Evolutionary conservation across 805 yeast species (phyloP).

Genomic region (Torulaspora indica): DNA sequence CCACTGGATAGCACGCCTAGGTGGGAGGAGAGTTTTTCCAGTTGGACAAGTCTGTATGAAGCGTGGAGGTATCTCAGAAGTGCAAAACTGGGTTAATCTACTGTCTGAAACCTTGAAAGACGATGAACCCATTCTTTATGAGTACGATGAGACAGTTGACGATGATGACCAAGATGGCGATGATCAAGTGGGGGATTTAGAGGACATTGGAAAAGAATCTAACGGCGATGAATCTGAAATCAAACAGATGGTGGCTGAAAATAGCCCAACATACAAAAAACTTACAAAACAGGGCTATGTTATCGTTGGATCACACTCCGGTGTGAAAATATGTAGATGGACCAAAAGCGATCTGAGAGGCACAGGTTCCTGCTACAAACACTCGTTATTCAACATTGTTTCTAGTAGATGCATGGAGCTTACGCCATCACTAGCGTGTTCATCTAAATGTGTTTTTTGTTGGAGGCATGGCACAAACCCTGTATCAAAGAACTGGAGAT

Average conservation of each 20-base stretch:
- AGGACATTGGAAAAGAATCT: constrained; percentile 66
- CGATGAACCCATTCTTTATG: constrained; percentile 61
- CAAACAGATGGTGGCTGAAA: constrained; percentile 85
- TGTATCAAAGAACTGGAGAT: constrained; percentile 92
- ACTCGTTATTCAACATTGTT: constrained; percentile 83
- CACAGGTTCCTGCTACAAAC: constrained; percentile 90
- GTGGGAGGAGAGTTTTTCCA: constrained; percentile 82
- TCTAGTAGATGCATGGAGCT: constrained; percentile 95
- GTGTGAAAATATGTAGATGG: constrained; percentile 94
- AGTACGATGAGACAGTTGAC: constrained; percentile 52
- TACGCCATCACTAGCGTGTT: constrained; percentile 88
- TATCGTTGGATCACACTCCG: constrained; percentile 89
- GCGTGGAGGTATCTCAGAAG: constrained; percentile 52
- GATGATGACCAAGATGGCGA: constrained; percentile 38
- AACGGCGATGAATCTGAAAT: constrained; percentile 32
- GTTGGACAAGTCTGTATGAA: constrained; percentile 81
- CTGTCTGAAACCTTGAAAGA: constrained; percentile 61
- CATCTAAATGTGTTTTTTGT: constrained; percentile 92
- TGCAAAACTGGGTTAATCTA: constrained; percentile 63
- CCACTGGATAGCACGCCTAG: constrained; percentile 69
- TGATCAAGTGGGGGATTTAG: constrained; percentile 65
- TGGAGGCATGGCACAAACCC: constrained; percentile 98
- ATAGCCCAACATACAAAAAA: constrained; percentile 83
- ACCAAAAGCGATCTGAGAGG: constrained; percentile 92
- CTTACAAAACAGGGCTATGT: constrained; percentile 91